Base-by-base conservation (phyloP, 164 flowering plant genomes). In the Dillenia suffruticosa region DNA sequence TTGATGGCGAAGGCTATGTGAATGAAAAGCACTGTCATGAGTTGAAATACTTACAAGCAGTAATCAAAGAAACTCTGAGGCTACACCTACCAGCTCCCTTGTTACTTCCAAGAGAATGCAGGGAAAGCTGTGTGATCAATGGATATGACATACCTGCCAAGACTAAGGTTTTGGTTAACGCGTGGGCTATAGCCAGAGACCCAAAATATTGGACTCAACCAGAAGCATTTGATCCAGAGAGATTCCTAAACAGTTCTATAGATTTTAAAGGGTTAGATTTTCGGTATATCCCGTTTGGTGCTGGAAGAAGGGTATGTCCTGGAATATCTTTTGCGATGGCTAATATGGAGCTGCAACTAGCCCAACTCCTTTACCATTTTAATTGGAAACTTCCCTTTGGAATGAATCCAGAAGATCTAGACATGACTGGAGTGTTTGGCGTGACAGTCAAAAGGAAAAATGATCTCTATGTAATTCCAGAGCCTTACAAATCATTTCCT, bases 181-280 rank as follows among this genome's bases (percentile, higher is more conserved):
- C 49, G 40, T 57, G 67, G 67, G 67, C 67, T 12, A 46, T 54
- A 24, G 66, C 50, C 54, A 32, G 76, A 63, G 74, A 76, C 57
- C 73, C 75, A 13, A 49, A 62, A 14, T 43, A 57, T 17, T 80
- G 76, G 72, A 49, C 10, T 13, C 57, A 26, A 2, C 32, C 32
- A 26, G 32, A 26, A 2, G 32, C 5, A 26, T 26, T 26, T 26
- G 32, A 26, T 26, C 32, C 32, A 26, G 32, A 26, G 32, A 26
- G 32, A 3, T 26, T 26, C 5, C 32, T 26, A 26, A 5, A 26
- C 32, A 26, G 32, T 26, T 26, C 32, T 26, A 26, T 26, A 26
- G 32, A 26, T 1, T 26, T 26, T 3, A 26, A 26, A 26, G 32
- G 32, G 32, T 26, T 26, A 26, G 32, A 26, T 26, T 26, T 26